Conservation (phyloP, 163 green algal genomes). For the Chloromonas sp. region DNA sequence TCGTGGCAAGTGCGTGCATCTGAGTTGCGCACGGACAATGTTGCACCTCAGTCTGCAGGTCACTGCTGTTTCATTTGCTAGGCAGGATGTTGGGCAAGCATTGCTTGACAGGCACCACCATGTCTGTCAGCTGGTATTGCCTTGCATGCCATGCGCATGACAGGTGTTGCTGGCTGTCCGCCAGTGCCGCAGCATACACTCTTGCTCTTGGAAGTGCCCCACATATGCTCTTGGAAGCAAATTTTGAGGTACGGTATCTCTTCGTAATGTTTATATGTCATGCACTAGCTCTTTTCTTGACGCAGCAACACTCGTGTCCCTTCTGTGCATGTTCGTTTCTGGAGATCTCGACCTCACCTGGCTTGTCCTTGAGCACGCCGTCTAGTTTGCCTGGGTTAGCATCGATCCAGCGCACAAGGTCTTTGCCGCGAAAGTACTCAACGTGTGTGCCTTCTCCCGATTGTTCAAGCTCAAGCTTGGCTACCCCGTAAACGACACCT, state of each 20-base stretch:
- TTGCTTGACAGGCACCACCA: too few relatives aligned
- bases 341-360: constrained; percentile 9
- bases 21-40: too few relatives aligned
- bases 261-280: neutral
- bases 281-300: neutral
- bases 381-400: constrained; percentile 42
- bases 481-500: constrained; percentile 26
- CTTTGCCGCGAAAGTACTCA: constrained; percentile 83
- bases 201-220: neutral
- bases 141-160: too few relatives aligned
- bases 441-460: constrained; percentile 40
- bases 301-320: neutral
- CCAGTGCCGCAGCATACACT: too few relatives aligned
- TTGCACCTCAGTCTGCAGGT: too few relatives aligned
- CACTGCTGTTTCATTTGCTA: too few relatives aligned
- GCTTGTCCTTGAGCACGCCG: constrained; percentile 16
- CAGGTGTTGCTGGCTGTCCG: too few relatives aligned
- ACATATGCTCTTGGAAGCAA: neutral
- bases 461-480: constrained; percentile 29
- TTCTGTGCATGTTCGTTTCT: too few relatives aligned
- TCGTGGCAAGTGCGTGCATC: neutral
- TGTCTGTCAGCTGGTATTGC: too few relatives aligned
- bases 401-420: constrained; percentile 62
- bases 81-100: too few relatives aligned
- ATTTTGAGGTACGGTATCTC: neutral